Percentiles rank a stretch among this genome's conserved stretches.
Conservation (phyloP, 2,329 filamentous ascomycete genomes). For the Gliomastix tumulicola region DNA sequence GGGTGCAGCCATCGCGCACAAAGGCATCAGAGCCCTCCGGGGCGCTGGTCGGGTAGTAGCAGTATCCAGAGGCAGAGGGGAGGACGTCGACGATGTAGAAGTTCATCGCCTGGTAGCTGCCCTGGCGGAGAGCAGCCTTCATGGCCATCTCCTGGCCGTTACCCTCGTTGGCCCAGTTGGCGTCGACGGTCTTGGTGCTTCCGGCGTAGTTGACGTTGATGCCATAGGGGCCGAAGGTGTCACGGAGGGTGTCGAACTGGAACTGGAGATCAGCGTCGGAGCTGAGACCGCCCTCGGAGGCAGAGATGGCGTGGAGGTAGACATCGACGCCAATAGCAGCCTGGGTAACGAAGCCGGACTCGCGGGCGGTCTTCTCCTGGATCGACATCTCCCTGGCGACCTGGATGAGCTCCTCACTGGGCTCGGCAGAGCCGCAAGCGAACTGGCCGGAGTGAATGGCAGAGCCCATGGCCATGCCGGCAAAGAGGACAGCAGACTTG, state of each 20-base stretch:
- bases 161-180: slow-evolving; percentile 30
- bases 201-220: slow-evolving; percentile 1
- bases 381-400: slow-evolving; percentile 11
- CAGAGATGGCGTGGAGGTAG: slow-evolving; percentile 6
- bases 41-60: slow-evolving; percentile 31
- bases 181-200: slow-evolving; percentile 30
- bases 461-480: slow-evolving; percentile 1
- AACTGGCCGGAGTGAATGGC: background rate
- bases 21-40: slow-evolving; percentile 10
- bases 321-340: slow-evolving; percentile 9
- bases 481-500: background rate
- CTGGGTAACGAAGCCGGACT: slow-evolving; percentile 8
- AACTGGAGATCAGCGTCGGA: background rate
- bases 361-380: slow-evolving; percentile 10
- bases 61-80: slow-evolving; percentile 23
- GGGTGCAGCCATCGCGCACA: slow-evolving; percentile 26
- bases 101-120: slow-evolving; percentile 33
- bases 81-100: slow-evolving; percentile 33
- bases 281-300: slow-evolving; percentile 1
- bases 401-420: slow-evolving; percentile 13
- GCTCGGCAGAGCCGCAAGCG: slow-evolving; percentile 15
- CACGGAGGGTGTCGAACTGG: slow-evolving; percentile 15
- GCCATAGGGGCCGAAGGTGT: slow-evolving; percentile 10
- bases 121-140: slow-evolving; percentile 35
- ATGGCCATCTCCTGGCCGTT: slow-evolving; percentile 26